A percentile compares a stretch with the other conserved stretches of the same genome.
phyloP scores from a whole-genome alignment of 345 rosid species.

The Heritiera fomes region DNA sequence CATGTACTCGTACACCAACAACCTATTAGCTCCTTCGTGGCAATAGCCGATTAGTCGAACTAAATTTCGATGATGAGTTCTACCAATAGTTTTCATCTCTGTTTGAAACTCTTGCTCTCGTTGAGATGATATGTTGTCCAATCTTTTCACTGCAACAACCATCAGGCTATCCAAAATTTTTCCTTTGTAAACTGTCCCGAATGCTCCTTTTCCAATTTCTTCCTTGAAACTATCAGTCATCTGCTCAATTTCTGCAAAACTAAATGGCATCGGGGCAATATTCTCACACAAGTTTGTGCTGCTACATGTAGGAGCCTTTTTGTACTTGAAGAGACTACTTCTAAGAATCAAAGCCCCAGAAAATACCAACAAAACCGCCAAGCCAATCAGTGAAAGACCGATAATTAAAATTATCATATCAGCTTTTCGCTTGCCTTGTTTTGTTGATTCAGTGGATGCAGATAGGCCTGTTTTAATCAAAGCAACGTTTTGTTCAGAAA shows the following conservation, averaged over 20 bases:
- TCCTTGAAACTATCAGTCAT: conserved; percentile 29
- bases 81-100: conserved; percentile 28
- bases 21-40: conserved; percentile 8
- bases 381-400: conserved; percentile 24
- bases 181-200: conserved; percentile 33
- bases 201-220: conserved; percentile 31
- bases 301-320: conserved; percentile 10
- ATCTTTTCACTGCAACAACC: conserved; percentile 27
- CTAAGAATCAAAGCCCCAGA: conserved; percentile 8
- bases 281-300: conserved; percentile 16
- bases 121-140: conserved; percentile 23
- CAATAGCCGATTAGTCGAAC: conserved; percentile 23
- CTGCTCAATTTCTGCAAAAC: conserved; percentile 9
- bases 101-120: conserved; percentile 27
- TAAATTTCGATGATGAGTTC: conserved; percentile 33
- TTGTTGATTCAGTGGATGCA: neutral
- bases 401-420: conserved; percentile 5
- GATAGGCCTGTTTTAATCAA: conserved; percentile 17
- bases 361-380: neutral
- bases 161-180: neutral
- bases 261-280: conserved; percentile 14
- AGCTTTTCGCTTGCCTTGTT: neutral
- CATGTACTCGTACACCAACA: conserved; percentile 35
- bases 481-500: neutral
- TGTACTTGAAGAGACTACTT: neutral